Evolutionary conservation across 163 green algal genomes (phyloP).

Genomic region (Volvox carteri): DNA sequence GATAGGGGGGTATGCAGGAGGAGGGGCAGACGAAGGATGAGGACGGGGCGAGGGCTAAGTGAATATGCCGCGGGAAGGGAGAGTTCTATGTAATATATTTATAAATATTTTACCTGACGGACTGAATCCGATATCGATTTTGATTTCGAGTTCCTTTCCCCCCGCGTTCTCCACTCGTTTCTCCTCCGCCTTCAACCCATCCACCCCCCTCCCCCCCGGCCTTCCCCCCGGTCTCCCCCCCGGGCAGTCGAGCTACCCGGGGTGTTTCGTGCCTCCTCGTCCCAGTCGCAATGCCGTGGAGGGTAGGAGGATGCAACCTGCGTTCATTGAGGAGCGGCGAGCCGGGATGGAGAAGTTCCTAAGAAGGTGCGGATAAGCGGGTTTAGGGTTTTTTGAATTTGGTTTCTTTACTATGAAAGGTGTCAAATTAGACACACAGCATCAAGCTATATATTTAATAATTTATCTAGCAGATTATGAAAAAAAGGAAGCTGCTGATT

Average conservation of each 20-base stretch:
- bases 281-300: constrained; percentile 69
- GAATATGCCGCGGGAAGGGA: no score
- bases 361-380: constrained; percentile 53
- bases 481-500: no score
- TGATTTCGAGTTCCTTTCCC: not conserved
- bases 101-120: no score
- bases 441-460: no score
- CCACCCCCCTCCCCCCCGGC: not conserved
- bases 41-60: no score
- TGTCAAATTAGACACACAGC: no score
- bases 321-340: constrained; percentile 71
- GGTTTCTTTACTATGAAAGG: no score
- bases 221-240: not conserved
- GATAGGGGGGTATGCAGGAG: no score
- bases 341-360: constrained; percentile 74
- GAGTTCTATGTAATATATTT: no score
- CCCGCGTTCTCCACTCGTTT: not conserved
- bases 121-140: no score
- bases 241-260: constrained; percentile 34
- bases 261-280: constrained; percentile 65
- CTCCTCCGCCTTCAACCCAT: not conserved
- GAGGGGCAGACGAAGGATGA: no score
- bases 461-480: no score
- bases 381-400: not conserved
- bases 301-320: constrained; percentile 61